These are phyloP conservation scores for Phytopythium montanum DNA, from an alignment of 352 stramenopile genomes.

Conservation along the genomic window DNA sequence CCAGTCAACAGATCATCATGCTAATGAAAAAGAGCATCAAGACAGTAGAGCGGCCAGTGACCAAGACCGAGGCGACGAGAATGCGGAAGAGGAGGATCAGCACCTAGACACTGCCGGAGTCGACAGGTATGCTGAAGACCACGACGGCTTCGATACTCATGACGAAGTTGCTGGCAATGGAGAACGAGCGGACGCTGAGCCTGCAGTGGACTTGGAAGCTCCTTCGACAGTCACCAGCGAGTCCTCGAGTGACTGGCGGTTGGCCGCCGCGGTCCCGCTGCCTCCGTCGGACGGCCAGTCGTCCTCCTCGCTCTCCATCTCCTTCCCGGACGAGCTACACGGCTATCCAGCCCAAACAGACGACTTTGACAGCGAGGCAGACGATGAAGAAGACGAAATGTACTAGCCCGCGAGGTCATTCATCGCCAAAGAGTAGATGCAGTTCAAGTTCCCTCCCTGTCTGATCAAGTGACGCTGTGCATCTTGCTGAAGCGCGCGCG, in stretches of 20 bases:
- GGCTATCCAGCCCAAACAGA: background rate
- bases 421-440: no score
- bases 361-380: background rate
- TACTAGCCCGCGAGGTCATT: background rate
- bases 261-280: slow-evolving; percentile 14
- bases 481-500: slow-evolving; percentile 87
- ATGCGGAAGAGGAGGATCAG: background rate
- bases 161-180: background rate
- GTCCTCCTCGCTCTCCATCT: slow-evolving; percentile 2
- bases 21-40: background rate
- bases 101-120: background rate
- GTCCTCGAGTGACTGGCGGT: background rate
- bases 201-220: background rate
- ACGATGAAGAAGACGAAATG: slow-evolving; percentile 1
- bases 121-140: background rate
- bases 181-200: background rate
- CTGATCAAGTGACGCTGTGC: slow-evolving; percentile 84
- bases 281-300: slow-evolving; percentile 13
- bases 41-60: background rate
- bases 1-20: background rate
- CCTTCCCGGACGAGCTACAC: background rate
- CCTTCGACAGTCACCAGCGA: background rate
- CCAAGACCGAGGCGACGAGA: background rate
- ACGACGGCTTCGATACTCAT: no score
- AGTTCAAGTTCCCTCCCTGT: no score